Evolutionary conservation across 371 early-diverging fungal genomes (phyloP), one percentile per base, ranked within the genome.

Genomic region (Mortierella sp.): DNA sequence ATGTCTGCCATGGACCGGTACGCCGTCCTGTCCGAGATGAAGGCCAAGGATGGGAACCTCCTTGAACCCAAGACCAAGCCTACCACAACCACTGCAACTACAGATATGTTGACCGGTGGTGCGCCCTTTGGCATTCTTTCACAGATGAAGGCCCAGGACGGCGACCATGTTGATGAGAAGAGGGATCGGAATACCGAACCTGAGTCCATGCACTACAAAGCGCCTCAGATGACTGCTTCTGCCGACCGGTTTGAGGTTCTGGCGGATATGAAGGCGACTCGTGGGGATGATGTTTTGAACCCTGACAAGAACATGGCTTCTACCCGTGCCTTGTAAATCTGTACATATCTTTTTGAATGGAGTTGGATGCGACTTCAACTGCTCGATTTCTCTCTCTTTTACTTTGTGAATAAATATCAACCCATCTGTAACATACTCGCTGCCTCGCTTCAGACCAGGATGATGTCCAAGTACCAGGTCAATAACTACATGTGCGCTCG

Each of bases 261-360:
- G 65, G 65, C 65, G 7, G 38, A 65, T 38, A 65, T 65, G 65
- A 65, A 65, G 65, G 65, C 65, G 12, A 65, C 65, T 4, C 65
- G 65, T 21, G 65, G 38, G 8, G 65, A 35, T 38, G 65, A 65
- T 65, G 65, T 65, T 32, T 0, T 65, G 21, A 32, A 18, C 24
- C 65, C 41, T 21, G 65, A 38, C 21, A 32, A 38, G 65, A 38
- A 21, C 65, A 21, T 38, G 41, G 21, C 38, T 6, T 38, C 65
- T 2, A 65, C 38, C 18, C 65, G 65, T 41, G 65, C 65, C 8
- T 41, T 65, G 38, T 65, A 65, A 63, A 65, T 10, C 10, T n/a
- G 56, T 27, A 56, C 27, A 56, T 14, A 24, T n/a, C 12, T 12
- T 46, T 44, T 46, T 46, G 48, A 46, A 46, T 41, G 41, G 41